These are phyloP conservation scores for Boletus rubroflammeus DNA, from an alignment of 768 basidiomycete species.

Conservation along the genomic window DNA sequence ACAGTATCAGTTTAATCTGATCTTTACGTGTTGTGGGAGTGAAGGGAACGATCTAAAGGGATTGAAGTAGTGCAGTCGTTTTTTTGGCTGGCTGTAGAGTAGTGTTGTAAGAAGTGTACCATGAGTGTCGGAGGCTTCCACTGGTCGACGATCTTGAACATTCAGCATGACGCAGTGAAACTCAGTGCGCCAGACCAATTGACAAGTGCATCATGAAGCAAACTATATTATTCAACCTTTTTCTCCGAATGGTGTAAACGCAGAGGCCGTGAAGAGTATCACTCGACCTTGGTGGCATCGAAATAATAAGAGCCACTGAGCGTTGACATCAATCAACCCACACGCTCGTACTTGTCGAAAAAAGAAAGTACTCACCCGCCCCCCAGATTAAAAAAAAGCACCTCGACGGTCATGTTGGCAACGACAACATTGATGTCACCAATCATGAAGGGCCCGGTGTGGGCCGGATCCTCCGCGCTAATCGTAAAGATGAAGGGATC, in stretches of 20 bases:
- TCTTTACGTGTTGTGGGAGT: constrained; percentile 24
- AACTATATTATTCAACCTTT: neutral
- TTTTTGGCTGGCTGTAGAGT: neutral
- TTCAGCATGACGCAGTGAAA: neutral
- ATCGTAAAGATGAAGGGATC: neutral
- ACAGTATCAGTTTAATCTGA: constrained; percentile 19
- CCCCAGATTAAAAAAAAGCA: neutral
- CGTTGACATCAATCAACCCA: neutral
- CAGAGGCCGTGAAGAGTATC: neutral
- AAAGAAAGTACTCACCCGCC: neutral
- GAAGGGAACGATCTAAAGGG: neutral
- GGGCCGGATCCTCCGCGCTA: neutral
- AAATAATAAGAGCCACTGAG: neutral
- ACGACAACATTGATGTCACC: too few species aligned
- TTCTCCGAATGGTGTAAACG: neutral
- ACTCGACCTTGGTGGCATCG: neutral
- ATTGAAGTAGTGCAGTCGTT: neutral
- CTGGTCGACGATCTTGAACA: neutral
- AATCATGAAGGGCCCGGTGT: neutral
- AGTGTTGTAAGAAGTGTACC: neutral
- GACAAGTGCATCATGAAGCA: neutral
- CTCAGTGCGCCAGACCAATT: neutral
- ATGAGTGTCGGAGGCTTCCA: neutral
- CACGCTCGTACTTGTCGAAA: neutral
- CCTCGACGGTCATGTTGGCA: neutral